Base-by-base conservation (phyloP, 2,329 filamentous ascomycete genomes). In the Fusarium acutatum region DNA sequence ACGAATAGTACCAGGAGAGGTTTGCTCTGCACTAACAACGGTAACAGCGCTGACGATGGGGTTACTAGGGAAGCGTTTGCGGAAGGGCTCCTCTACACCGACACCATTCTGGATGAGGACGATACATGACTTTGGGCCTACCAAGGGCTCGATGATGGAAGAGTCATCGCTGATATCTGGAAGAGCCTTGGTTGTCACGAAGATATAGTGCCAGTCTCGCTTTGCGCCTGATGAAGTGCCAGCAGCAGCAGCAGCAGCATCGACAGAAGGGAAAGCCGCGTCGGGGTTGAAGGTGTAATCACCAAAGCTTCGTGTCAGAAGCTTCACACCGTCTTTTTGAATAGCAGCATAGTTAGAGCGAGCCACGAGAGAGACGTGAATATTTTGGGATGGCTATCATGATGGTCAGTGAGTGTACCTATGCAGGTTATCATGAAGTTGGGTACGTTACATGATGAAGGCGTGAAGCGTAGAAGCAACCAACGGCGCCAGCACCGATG, bases 301-400 rank as follows among this genome's bases (percentile, higher is more conserved):
- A 47, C 92, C 91, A 79, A 92, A 94, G 58, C 88, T 86, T 56
- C 87, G 89, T 9, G 92, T 94, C 57, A 88, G 86, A 40, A 95
- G 83, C 35, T 84, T 82, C 78, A 94, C 92, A 52, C 92, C 93
- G 30, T 86, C 82, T 15, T 83, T 81, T 60, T 87, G 85, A 50
- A 94, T 90, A 38, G 88, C 88, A 30, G 84, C 81, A 84, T 93
- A 94, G 83, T 94, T 94, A 44, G 92, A 94, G 54, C 93, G 89
- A 72, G 92, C 93, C 60, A 93, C 90, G 49, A 93, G 88, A 10
- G 92, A 94, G 56, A 93, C 89, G 64, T 88, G 84, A 44, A 91
- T 83, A 62, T 88, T 86, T 64, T 84, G 80, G 20, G 79, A 77
- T 14, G 87, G 86, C 87, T 88, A 43, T 67, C 44, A 67, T 38